Evolutionary conservation across 192 early-diverging fungal species (phyloP).

Genomic region (Podila horticola): DNA sequence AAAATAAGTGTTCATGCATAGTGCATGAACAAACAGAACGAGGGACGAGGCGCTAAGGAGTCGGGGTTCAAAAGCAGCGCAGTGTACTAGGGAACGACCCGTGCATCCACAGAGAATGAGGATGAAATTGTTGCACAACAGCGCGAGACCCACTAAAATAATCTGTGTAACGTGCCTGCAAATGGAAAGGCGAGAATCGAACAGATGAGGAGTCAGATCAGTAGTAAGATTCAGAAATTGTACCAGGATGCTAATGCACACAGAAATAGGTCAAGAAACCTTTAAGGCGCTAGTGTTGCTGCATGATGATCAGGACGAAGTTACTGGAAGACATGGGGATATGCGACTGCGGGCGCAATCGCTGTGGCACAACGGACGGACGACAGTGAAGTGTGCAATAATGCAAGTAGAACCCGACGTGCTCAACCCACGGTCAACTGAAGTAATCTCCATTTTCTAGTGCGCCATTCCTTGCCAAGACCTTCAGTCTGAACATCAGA

Average conservation of each 20-base stretch:
- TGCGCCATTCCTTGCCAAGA: slow-evolving; percentile 9
- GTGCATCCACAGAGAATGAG: slow-evolving; percentile 9
- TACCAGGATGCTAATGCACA: too few relatives aligned
- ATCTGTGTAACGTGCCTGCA: too few relatives aligned
- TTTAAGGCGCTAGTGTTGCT: too few relatives aligned
- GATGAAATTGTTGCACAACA: slow-evolving; percentile 2
- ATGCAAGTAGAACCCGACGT: slow-evolving; percentile 11
- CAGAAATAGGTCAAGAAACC: too few relatives aligned
- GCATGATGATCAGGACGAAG: too few relatives aligned
- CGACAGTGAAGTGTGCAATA: slow-evolving; percentile 8
- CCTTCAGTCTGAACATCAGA: slow-evolving; percentile 12
- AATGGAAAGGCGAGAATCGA: too few relatives aligned
- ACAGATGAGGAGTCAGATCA: too few relatives aligned
- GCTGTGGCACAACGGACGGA: slow-evolving; percentile 10
- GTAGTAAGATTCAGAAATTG: too few relatives aligned
- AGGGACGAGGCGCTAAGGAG: slow-evolving; percentile 8
- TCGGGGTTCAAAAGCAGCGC: slow-evolving; percentile 24
- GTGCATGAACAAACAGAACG: slow-evolving; percentile 8
- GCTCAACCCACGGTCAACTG: slow-evolving; percentile 17
- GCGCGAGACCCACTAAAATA: too few relatives aligned
- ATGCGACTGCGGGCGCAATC: slow-evolving; percentile 9
- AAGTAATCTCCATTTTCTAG: slow-evolving; percentile 9
- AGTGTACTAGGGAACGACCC: slow-evolving; percentile 6
- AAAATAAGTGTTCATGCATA: neutral
- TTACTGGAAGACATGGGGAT: neutral